Base-by-base conservation (phyloP, 371 early-diverging fungal genomes). In the Catenaria anguillulae region DNA sequence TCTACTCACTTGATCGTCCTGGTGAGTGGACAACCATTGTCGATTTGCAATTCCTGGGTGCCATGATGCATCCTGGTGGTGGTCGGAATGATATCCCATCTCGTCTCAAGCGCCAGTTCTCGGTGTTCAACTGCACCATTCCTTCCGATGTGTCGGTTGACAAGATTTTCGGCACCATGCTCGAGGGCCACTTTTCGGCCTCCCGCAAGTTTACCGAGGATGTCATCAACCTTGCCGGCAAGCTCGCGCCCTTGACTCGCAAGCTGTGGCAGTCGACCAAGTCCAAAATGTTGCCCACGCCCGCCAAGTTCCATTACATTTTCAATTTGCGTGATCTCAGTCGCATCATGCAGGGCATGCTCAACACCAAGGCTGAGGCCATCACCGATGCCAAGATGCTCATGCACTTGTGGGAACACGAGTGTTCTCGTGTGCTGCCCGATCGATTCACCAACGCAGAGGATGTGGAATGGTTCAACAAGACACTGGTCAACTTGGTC, bases 61-160 rank as follows among this genome's bases (percentile, higher is more conserved):
- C 82, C 35, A 82, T 82, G 82, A 79, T 80, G 80, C 82, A 80
- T 63, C 82, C 82, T 2, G 82, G 82, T 50, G 82, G 82, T 65
- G 82, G 82, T 19, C 60, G 80, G 19, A 82, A 82, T 64, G 80
- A 82, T 64, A 80, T 82, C 62, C 82, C 82, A 3, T 71, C 70
- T 55, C 72, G 82, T 50, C 63, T 82, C 42, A 82, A 82, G 70
- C 69, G 82, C 12, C 77, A 76, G 60, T 82, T 81, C 64, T 42
- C 75, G 15, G 76, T 79, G 21, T 56, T 82, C 62, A 82, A 82
- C 67, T 80, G 77, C 62, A 79, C 82, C n/a, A 79, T 82, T 61
- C 82, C 82, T 15, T 77, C 78, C 2, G 79, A 79, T 60, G 74
- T 71, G 21, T 82, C 82, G 1, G 78, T 82, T 15, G 82, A 82